Base-by-base conservation (phyloP, 768 basidiomycete genomes). In the Suillus paluster region DNA sequence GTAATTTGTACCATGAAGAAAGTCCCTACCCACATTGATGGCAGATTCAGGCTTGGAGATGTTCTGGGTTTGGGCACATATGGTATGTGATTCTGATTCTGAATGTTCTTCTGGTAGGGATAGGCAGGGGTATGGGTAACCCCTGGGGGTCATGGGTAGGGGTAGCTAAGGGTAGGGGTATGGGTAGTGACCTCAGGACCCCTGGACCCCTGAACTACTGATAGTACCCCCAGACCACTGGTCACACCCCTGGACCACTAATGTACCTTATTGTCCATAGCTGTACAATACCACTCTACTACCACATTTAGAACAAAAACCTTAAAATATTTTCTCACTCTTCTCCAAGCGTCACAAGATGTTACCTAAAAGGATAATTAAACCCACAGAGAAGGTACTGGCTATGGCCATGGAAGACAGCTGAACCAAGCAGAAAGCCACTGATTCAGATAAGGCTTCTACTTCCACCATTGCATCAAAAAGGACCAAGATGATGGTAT, bases 71-170 rank as follows among this genome's bases (percentile, higher is more conserved):
- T n/a, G n/a, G n/a, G n/a, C n/a, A n/a, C n/a, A n/a, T n/a, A n/a
- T n/a, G n/a, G n/a, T n/a, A n/a, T n/a, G n/a, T n/a, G n/a, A n/a
- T n/a, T n/a, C n/a, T n/a, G n/a, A n/a, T n/a, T n/a, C n/a, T n/a
- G n/a, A n/a, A n/a, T n/a, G n/a, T n/a, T n/a, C n/a, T n/a, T n/a
- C n/a, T n/a, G n/a, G n/a, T 30, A 30, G 30, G 30, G 30, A 30
- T 30, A 3, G 6, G 30, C 30, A 30, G 55, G 55, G 55, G 55
- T 56, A 56, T 36, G 15, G n/a, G n/a, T 19, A 11, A 56, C 55
- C 36, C 36, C 4, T 56, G 36, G 36, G 55, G 55, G 55, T 56
- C 38, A 56, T 39, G 55, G 55, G 55, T 56, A 56, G 30, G 55
- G 36, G 55, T 56, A 56, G 33, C n/a, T 12, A 21, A n/a, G 30